Evolutionary conservation across 192 early-diverging fungal species (phyloP).

Genomic region (Coemansia umbellata): DNA sequence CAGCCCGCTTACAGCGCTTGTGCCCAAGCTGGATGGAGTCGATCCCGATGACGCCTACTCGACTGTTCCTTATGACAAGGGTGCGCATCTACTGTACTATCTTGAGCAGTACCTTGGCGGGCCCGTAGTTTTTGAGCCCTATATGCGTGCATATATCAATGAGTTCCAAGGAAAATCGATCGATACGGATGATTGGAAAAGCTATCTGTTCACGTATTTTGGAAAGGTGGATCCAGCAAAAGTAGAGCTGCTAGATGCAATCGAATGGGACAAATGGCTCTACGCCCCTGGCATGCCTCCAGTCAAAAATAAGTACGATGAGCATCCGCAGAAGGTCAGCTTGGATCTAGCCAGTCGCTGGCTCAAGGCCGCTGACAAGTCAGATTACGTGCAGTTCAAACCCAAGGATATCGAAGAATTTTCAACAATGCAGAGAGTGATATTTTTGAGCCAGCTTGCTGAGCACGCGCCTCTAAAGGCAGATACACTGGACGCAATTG

Average conservation of each 20-base stretch:
- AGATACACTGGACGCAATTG: conserved; percentile 60
- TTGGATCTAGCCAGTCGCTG: conserved; percentile 74
- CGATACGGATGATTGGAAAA: conserved; percentile 85
- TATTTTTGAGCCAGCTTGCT: conserved; percentile 76
- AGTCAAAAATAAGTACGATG: conserved; percentile 79
- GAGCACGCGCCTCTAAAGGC: conserved; percentile 62
- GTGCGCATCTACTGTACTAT: conserved; percentile 90
- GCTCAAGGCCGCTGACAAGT: conserved; percentile 56
- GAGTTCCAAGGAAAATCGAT: conserved; percentile 86
- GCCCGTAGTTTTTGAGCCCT: conserved; percentile 78
- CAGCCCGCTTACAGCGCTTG: conserved; percentile 66
- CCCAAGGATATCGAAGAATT: conserved; percentile 64
- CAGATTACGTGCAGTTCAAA: conserved; percentile 56
- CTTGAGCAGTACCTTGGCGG: conserved; percentile 89
- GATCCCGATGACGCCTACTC: conserved; percentile 86
- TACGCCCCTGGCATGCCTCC: conserved; percentile 86
- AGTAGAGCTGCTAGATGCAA: conserved; percentile 64
- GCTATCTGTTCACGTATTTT: conserved; percentile 77
- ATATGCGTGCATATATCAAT: conserved; percentile 73
- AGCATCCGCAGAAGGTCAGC: conserved; percentile 77
- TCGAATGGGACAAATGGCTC: conserved; percentile 94
- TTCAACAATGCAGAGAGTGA: conserved; percentile 73
- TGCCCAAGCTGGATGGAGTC: conserved; percentile 66
- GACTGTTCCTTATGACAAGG: conserved; percentile 92
- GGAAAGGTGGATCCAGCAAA: conserved; percentile 59